Evolutionary conservation across 495 filamentous ascomycete genomes (phyloP), one percentile per base, ranked within the genome.

Genomic region (Parachaetomium inaequale): DNA sequence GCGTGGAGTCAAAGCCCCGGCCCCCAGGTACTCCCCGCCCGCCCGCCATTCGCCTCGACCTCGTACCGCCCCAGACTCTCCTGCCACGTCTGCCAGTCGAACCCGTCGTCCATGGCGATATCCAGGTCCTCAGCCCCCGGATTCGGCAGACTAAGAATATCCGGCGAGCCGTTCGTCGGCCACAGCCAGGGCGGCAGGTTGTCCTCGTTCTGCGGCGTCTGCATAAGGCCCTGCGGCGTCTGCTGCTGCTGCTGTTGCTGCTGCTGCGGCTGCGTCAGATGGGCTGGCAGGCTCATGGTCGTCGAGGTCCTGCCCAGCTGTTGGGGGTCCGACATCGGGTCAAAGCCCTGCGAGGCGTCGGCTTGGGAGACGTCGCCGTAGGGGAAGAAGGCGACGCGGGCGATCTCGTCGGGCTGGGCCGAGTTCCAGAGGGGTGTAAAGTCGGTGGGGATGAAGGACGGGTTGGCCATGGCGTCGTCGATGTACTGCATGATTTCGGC

Each of bases 61-160:
- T 74, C 72, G 11, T 70, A 76, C 54, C 63, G 55, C 40, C 66
- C 68, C 52, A 76, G 32, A 25, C 65, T 75, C 55, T 80, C 76
- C 61, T 79, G 73, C 73, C 75, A 81, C 42, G 64, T 76, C 64
- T 81, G 76, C 78, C 78, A 81, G 58, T 78, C 75, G 51, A 81
- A 79, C 1, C 69, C 68, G 4, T 80, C 78, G 17, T 75, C 72
- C 51, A 74, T 67, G 21, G 76, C 76, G 51, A 78, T 73, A 29
- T 78, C 74, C 21, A 74, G 52, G 14, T 80, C 78, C 14, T 74
- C 72, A 0, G 38, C 31, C 5, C 21, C 55, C 28, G 34, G 63
- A 29, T 70, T 67, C 7, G 65, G 61, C 55, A 58, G 54, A 19
- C 15, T 40, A 23, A 69, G 34, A 25, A 55, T 60, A 19, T 66